These are phyloP conservation scores for Mycotypha africana DNA, from an alignment of 371 early-diverging fungal species.

Conservation along the genomic window DNA sequence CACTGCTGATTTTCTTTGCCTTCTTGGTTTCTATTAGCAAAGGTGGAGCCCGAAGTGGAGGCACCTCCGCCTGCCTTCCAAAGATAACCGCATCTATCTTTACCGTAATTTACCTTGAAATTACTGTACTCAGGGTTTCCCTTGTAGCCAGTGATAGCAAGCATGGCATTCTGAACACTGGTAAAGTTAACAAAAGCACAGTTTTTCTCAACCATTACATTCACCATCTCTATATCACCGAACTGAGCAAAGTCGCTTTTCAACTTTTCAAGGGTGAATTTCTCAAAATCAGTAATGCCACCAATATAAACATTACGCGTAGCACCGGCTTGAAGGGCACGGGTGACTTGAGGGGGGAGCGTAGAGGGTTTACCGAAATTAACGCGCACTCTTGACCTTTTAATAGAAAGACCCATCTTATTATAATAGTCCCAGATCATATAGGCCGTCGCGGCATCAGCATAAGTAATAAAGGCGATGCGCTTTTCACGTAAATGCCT, in stretches of 20 bases:
- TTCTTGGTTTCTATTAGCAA: too few species aligned
- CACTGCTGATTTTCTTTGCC: too few species aligned
- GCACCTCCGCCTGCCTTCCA: too few species aligned
- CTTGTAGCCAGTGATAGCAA: constrained; percentile 65
- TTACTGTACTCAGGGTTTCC: constrained; percentile 45
- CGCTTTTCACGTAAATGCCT: constrained; percentile 72
- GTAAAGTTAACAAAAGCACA: constrained; percentile 85
- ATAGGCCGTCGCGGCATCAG: constrained; percentile 62
- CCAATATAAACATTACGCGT: constrained; percentile 83
- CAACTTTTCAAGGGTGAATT: constrained; percentile 57
- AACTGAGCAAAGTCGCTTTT: constrained; percentile 64
- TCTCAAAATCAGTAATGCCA: constrained; percentile 52
- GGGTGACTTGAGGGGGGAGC: constrained; percentile 48
- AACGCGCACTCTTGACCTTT: constrained; percentile 65
- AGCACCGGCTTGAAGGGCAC: constrained; percentile 65
- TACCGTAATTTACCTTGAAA: constrained; percentile 70
- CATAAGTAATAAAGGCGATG: constrained; percentile 80
- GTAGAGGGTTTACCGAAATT: constrained; percentile 75
- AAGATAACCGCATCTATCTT: constrained; percentile 78
- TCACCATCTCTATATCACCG: constrained; percentile 77
- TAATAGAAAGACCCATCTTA: constrained; percentile 57
- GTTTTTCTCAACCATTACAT: constrained; percentile 70
- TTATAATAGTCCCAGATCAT: constrained; percentile 52
- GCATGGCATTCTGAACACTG: constrained; percentile 61
- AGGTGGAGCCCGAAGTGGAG: too few species aligned